These are phyloP conservation scores for Neurospora discreta DNA, from an alignment of 495 filamentous ascomycete species.

Conservation along the genomic window DNA sequence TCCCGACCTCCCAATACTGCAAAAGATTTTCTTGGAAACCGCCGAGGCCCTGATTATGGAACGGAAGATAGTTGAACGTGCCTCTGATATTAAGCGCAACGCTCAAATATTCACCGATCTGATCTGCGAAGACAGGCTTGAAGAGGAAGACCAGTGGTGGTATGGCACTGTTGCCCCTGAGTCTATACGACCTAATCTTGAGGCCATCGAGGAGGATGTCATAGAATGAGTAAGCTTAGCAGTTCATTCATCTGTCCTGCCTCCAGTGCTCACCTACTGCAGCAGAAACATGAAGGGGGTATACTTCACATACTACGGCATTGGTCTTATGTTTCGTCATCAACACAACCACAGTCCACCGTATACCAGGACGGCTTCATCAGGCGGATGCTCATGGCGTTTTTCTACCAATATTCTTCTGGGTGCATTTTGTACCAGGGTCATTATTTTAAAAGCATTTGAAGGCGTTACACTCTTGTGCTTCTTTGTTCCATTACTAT, in stretches of 20 bases:
- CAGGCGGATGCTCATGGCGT: not conserved
- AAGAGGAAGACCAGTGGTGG: constrained; percentile 43
- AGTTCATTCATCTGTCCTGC: not conserved
- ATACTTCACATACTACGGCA: not conserved
- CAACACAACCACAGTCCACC: not conserved
- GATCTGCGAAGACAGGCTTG: constrained; percentile 39
- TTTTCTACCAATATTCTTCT: not conserved
- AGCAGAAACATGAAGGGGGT: not conserved
- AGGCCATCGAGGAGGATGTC: constrained; percentile 37
- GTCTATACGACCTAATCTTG: constrained; percentile 33
- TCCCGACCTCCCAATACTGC: constrained; percentile 36
- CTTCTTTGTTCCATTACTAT: not conserved
- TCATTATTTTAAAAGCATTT: not conserved
- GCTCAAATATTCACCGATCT: constrained; percentile 40
- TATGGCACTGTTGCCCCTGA: constrained; percentile 33
- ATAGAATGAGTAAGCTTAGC: constrained; percentile 17
- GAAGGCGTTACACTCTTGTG: not conserved
- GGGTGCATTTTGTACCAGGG: not conserved
- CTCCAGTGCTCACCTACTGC: not conserved
- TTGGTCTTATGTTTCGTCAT: not conserved
- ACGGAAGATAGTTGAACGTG: constrained; percentile 38
- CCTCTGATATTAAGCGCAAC: constrained; percentile 42
- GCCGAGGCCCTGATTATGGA: constrained; percentile 45
- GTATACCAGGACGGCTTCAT: not conserved
- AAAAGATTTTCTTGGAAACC: constrained; percentile 41